Base-by-base conservation (phyloP, 176 grass and related monocot species). In the Lolium multiflorum region DNA sequence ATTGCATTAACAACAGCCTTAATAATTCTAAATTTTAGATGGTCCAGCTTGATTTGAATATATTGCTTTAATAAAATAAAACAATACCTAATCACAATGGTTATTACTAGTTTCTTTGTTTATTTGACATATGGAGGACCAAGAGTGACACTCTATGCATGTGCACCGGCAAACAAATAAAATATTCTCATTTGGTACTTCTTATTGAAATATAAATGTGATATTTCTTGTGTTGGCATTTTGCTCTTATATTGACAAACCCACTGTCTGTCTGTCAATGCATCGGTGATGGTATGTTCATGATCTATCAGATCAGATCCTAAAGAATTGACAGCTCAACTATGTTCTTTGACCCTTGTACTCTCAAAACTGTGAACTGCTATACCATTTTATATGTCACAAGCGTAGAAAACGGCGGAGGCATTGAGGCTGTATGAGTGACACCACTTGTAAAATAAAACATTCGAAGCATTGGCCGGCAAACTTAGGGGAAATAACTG, bases 271-370 rank as follows among this genome's bases (percentile, higher is more conserved):
- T 2, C 24, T 43, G 65, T 62, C 69, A 22, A 70, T 54, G 55
- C 2, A 20, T 24, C 2, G 77, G 55, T 15, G 25, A 68, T 71
- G 44, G 54, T 65, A 1, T 17, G 7, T 38, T 21, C 35, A 51
- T 79, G 44, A 54, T 35, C 54, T 20, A 72, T 72, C 41, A 47
- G 69, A 72, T 82, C 62, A 90, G 52, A 86, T 82, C n/a, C 39
- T 43, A 90, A 71, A 78, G 5, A 78, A 63, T 77, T 70, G 84
- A 72, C 22, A 63, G 16, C 54, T 60, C 50, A 89, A 85, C 9
- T 16, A 44, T 25, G 9, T 74, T 22, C 66, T 38, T 60, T 60
- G 18, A n/a, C 41, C 64, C 41, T 59, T 28, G 17, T 9, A 46
- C 16, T 66, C 55, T 46, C 50, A 70, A 50, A 25, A 81, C 26